Evolutionary conservation across 2,329 filamentous ascomycete species (phyloP).

Genomic region (Hypoxylon sp.): DNA sequence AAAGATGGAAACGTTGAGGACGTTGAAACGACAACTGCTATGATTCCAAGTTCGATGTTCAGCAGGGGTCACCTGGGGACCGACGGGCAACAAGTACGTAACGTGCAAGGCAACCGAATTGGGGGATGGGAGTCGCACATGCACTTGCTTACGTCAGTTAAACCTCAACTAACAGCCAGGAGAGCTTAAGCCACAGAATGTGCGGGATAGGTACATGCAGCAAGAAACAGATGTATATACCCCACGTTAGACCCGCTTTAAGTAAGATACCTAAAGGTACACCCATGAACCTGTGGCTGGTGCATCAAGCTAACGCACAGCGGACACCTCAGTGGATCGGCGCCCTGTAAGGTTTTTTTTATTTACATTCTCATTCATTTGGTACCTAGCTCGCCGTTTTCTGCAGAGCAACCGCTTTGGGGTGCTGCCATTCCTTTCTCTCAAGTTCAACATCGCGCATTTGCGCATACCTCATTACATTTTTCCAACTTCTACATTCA

Average conservation of each 20-base stretch:
- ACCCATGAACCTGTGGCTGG: conserved; percentile 18
- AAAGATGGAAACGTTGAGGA: conserved; percentile 24
- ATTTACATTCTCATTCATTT: conserved; percentile 44
- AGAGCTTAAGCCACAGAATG: conserved; percentile 11
- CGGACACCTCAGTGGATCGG: conserved; percentile 28
- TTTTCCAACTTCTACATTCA: conserved; percentile 5
- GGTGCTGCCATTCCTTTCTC: conserved; percentile 39
- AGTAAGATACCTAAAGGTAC: not conserved
- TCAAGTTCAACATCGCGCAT: conserved; percentile 20
- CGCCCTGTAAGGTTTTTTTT: conserved; percentile 44
- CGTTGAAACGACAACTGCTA: conserved; percentile 8
- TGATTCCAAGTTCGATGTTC: conserved; percentile 15
- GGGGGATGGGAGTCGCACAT: conserved; percentile 32
- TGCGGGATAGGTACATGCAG: conserved; percentile 15
- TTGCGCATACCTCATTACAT: conserved; percentile 9
- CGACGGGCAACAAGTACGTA: conserved; percentile 15
- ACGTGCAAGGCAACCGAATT: conserved; percentile 39
- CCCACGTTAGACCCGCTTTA: conserved; percentile 9
- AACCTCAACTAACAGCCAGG: not conserved
- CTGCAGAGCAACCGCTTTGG: conserved; percentile 40
- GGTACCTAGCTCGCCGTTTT: conserved; percentile 27
- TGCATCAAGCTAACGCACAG: conserved; percentile 13
- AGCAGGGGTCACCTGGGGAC: conserved; percentile 30
- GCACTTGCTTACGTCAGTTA: conserved; percentile 25
- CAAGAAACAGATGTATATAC: conserved; percentile 3